Percentiles rank a stretch among this genome's conserved stretches.
These are phyloP conservation scores for Kurtzmaniella quercitrusa DNA, from an alignment of 1,139 yeast species.

Conservation along the genomic window DNA sequence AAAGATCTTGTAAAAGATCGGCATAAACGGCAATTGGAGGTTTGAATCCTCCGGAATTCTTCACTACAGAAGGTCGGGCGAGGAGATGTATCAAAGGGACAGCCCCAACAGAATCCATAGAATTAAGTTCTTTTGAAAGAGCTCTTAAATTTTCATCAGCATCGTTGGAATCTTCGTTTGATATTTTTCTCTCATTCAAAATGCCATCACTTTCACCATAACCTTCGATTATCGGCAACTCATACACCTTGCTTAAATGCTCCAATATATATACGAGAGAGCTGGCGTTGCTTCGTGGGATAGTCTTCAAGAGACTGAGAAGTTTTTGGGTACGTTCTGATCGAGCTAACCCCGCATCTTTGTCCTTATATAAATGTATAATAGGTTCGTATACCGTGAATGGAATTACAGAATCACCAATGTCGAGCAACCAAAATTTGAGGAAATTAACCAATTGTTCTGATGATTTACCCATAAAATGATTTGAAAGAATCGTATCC, in stretches of 20 bases:
- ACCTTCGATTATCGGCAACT: slow-evolving; percentile 20
- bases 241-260: slow-evolving; percentile 27
- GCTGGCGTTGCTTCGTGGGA: slow-evolving; percentile 41
- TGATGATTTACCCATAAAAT: slow-evolving; percentile 13
- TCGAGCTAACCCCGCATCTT: not conserved
- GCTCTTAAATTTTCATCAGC: slow-evolving; percentile 1
- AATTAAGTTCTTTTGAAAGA: slow-evolving; percentile 21
- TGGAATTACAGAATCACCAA: slow-evolving; percentile 43
- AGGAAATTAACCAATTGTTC: slow-evolving; percentile 26
- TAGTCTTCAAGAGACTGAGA: slow-evolving; percentile 24
- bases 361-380: slow-evolving; percentile 1
- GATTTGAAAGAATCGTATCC: slow-evolving; percentile 15
- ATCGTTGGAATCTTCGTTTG: slow-evolving; percentile 6
- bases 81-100: slow-evolving; percentile 41
- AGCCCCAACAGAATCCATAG: slow-evolving; percentile 35
- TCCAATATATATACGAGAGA: slow-evolving; percentile 35
- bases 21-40: slow-evolving; percentile 34
- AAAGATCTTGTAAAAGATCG: slow-evolving; percentile 24
- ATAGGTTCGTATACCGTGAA: slow-evolving; percentile 32
- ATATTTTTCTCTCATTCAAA: slow-evolving; percentile 9
- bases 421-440: slow-evolving; percentile 41
- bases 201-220: slow-evolving; percentile 30
- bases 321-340: slow-evolving; percentile 16
- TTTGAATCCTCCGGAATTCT: slow-evolving; percentile 35
- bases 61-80: slow-evolving; percentile 37